Conservation (phyloP, 345 rosid genomes). For the Mercurialis annua region DNA sequence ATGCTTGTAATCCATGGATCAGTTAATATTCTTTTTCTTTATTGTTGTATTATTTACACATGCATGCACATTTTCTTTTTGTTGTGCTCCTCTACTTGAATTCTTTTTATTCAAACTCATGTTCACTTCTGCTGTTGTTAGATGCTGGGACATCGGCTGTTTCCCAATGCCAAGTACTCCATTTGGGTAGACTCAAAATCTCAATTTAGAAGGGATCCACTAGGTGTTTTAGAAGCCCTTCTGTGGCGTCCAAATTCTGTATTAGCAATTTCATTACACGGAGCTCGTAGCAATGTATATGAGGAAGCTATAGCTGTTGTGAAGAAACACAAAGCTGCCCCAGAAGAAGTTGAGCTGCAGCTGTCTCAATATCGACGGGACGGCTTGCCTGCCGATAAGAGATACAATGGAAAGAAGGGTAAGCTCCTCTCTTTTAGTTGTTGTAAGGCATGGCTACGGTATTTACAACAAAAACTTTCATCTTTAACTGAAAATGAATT, state of each 20-base stretch:
- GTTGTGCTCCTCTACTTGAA: not conserved
- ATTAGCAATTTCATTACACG: conserved; percentile 90
- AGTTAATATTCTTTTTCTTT: not conserved
- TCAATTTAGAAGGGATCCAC: conserved; percentile 92
- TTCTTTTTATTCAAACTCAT: conserved; percentile 4
- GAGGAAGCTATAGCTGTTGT: conserved; percentile 93
- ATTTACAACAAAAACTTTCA: not conserved
- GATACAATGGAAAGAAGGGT: conserved; percentile 86
- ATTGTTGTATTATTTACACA: not conserved
- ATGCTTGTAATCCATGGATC: conserved; percentile 3
- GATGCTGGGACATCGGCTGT: conserved; percentile 95
- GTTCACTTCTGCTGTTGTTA: conserved; percentile 28
- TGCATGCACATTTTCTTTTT: conserved; percentile 4
- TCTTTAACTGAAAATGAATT: not conserved
- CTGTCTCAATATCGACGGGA: conserved; percentile 62
- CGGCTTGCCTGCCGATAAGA: conserved; percentile 72
- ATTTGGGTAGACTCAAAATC: conserved; percentile 98
- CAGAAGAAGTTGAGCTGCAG: conserved; percentile 86
- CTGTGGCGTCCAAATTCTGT: conserved; percentile 87
- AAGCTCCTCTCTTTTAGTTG: not conserved
- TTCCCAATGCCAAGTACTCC: conserved; percentile 72
- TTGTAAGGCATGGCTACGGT: not conserved
- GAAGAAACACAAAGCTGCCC: conserved; percentile 81
- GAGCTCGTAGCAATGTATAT: conserved; percentile 92
- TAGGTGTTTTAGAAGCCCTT: conserved; percentile 85